A percentile compares a stretch with the other conserved stretches of the same genome.
Conservation (phyloP, 2,329 filamentous ascomycete species). For the Cladosporium sp. region DNA sequence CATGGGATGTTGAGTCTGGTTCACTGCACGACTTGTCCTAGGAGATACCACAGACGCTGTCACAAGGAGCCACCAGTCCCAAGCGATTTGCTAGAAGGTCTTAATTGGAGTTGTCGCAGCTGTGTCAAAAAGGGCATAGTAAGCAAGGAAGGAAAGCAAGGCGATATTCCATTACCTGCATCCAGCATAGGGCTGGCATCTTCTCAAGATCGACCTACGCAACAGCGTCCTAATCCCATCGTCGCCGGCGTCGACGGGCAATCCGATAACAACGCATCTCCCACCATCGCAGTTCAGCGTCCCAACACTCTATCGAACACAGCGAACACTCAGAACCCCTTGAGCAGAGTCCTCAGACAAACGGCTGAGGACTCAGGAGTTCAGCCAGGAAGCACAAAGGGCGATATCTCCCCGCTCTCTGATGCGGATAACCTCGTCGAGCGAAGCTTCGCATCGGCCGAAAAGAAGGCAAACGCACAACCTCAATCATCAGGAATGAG, state of each 20-base stretch:
- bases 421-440: conserved; percentile 19
- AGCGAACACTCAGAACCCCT: no score
- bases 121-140: conserved; percentile 20
- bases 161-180: background rate
- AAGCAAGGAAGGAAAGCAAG: background rate
- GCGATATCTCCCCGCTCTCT: background rate
- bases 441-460: conserved; percentile 14
- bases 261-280: no score
- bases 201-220: no score
- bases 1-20: conserved; percentile 28
- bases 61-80: conserved; percentile 20
- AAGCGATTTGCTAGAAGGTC: background rate
- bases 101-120: conserved; percentile 26
- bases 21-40: conserved; percentile 31
- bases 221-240: no score
- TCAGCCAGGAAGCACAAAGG: background rate
- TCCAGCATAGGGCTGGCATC: no score
- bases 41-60: conserved; percentile 35
- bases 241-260: no score
- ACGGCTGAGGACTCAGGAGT: background rate
- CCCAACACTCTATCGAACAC: no score
- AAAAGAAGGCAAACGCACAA: background rate
- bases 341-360: background rate
- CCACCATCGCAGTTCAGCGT: no score
- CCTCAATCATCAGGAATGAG: background rate